Evolutionary conservation across 805 yeast species (phyloP), one percentile per base, ranked within the genome.

Genomic region (Starmerella scarabaei): DNA sequence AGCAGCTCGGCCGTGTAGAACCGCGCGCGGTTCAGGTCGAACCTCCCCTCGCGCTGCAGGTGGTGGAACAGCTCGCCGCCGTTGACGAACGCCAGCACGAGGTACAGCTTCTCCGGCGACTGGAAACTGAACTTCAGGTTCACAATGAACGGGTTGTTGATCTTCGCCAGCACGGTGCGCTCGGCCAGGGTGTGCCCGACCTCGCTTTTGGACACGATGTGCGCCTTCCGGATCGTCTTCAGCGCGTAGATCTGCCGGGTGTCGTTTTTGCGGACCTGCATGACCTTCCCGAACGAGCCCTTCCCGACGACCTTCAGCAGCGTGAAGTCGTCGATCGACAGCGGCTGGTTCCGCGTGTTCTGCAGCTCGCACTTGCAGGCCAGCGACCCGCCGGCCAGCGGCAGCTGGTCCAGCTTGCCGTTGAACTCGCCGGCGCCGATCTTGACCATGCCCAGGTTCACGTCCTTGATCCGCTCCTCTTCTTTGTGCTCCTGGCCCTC

Each of bases 21-120:
- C 46, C 95, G 73, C 15, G 96, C 75, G 43, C 98, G 71, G 52
- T 85, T 82, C 58, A 88, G 68, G 31, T 83, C 81, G 59, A 91
- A 91, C 50, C 80, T 73, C 44, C 96, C 93, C 47, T 85, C 86
- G 51, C 77, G 74, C 62, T 88, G 97, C 50, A 91, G 67, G 62
- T 91, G 97, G 62, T 82, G 88, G 61, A 91, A 91, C 49, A 88
- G 66, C 60, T 88, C 98, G 41, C 98, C 98, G 43, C 98, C 98
- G 59, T 91, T 91, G 50, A 91, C 84, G 56, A 88, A 91, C 12
- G 94, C 83, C 35, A 91, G 64, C 4, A 88, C 96, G 28, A 91
- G 65, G 53, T 91, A 91, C 30, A 91, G 64, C 59, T 91, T 91
- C 56, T 86, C 96, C n/a, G 85, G 86, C n/a, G 85, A 74, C 65